phyloP scores from a whole-genome alignment of 805 yeast species.

The Cyberlindnera sargentensis region DNA sequence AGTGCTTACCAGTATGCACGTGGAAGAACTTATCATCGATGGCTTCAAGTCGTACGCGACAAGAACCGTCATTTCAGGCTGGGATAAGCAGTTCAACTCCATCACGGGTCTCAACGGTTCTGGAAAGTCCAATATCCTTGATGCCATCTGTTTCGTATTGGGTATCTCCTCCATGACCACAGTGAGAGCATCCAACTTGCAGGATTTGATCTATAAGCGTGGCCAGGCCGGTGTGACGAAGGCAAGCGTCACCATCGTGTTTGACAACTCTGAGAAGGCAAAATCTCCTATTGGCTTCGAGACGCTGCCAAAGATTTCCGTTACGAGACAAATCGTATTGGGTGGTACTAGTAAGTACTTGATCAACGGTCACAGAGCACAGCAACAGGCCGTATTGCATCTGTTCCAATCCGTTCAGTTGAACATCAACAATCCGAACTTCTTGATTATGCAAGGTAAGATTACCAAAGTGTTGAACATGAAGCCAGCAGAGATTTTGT shows the following conservation, averaged over 20 bases:
- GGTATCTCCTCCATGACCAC: constrained; percentile 95
- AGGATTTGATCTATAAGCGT: constrained; percentile 90
- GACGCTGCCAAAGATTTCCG: constrained; percentile 68
- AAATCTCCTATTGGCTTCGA: constrained; percentile 88
- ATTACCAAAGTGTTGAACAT: constrained; percentile 95
- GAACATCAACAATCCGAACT: constrained; percentile 94
- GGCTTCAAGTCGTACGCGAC: constrained; percentile 98
- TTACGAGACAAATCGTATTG: constrained; percentile 82
- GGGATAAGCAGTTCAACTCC: constrained; percentile 97
- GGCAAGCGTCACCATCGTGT: constrained; percentile 94
- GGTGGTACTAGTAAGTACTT: constrained; percentile 92
- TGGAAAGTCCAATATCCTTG: constrained; percentile 93
- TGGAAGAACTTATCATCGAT: constrained; percentile 93
- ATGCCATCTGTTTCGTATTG: constrained; percentile 96
- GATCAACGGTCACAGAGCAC: constrained; percentile 94
- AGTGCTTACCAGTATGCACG: constrained; percentile 26
- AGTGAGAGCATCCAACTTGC: constrained; percentile 87
- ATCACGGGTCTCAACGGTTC: constrained; percentile 97
- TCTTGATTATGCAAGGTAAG: constrained; percentile 97
- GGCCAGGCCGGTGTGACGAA: constrained; percentile 98
- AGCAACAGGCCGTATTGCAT: constrained; percentile 85
- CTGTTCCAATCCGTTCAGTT: constrained; percentile 92
- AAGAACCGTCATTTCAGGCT: constrained; percentile 87
- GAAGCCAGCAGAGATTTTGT: constrained; percentile 86
- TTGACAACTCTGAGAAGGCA: constrained; percentile 72